Evolutionary conservation across 257 asterid species (phyloP).

Genomic region (Solanum chmielewskii): DNA sequence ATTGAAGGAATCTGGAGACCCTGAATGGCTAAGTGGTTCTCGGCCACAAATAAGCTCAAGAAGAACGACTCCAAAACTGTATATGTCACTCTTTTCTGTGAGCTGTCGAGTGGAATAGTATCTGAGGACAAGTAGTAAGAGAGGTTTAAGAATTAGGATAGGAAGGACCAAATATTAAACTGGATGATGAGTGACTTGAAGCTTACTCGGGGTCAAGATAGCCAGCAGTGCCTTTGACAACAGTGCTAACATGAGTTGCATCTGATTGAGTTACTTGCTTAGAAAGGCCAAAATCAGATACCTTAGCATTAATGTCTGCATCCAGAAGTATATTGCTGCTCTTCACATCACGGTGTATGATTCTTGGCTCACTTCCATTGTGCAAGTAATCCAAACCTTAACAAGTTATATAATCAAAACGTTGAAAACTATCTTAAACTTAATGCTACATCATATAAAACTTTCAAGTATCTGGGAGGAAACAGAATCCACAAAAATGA

Average conservation of each 20-base stretch:
- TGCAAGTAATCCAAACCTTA: slow-evolving; percentile 88
- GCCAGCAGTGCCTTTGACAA: slow-evolving; percentile 92
- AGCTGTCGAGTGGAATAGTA: slow-evolving; percentile 79
- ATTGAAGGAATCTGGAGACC: slow-evolving; percentile 90
- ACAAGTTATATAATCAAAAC: background rate
- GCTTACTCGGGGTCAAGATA: slow-evolving; percentile 91
- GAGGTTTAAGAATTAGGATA: background rate
- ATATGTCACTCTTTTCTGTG: slow-evolving; percentile 85
- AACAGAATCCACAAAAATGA: background rate
- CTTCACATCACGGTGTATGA: slow-evolving; percentile 87
- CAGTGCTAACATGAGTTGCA: slow-evolving; percentile 78
- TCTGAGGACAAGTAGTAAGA: slow-evolving; percentile 24
- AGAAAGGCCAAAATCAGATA: slow-evolving; percentile 86
- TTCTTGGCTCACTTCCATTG: slow-evolving; percentile 70
- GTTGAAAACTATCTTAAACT: background rate
- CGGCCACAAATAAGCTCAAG: slow-evolving; percentile 92
- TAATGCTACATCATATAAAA: background rate
- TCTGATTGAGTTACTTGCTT: slow-evolving; percentile 72
- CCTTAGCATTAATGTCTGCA: slow-evolving; percentile 80
- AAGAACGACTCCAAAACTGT: slow-evolving; percentile 92
- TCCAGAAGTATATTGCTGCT: slow-evolving; percentile 86
- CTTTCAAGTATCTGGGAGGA: background rate
- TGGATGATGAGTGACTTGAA: background rate
- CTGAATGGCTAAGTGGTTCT: slow-evolving; percentile 77
- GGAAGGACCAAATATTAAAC: background rate